phyloP scores from a whole-genome alignment of 73 alveolate genomes.

The Halteria grandinella region DNA sequence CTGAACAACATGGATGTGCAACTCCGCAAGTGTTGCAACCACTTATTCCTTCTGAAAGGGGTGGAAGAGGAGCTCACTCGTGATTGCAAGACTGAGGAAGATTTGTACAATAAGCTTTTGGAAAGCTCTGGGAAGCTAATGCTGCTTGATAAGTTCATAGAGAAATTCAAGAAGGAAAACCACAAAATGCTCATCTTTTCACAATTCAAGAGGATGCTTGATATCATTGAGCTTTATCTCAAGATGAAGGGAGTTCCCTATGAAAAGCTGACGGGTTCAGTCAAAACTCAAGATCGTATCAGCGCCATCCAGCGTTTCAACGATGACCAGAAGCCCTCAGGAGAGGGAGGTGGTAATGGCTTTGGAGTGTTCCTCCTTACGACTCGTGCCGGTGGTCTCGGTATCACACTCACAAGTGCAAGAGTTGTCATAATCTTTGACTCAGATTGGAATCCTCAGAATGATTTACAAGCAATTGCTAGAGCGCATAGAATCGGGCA shows the following conservation, averaged over 20 bases:
- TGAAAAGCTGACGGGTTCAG: constrained; percentile 96
- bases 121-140: constrained; percentile 93
- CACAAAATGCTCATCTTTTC: constrained; percentile 96
- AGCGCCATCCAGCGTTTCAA: constrained; percentile 93
- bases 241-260: constrained; percentile 75
- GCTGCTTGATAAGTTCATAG: constrained; percentile 84
- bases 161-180: constrained; percentile 70
- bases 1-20: constrained; percentile 87
- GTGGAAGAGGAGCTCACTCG: constrained; percentile 81
- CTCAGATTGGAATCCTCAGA: constrained; percentile 99
- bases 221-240: constrained; percentile 89
- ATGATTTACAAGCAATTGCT: constrained; percentile 98
- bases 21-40: constrained; percentile 98
- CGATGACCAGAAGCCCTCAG: constrained; percentile 88
- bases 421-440: constrained; percentile 98
- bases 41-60: constrained; percentile 88
- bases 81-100: constrained; percentile 72
- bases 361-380: constrained; percentile 93
- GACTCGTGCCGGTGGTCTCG: constrained; percentile 99
- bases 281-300: constrained; percentile 93
- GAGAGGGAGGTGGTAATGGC: too few species aligned
- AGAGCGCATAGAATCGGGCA: constrained; percentile 99
- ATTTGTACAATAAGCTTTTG: constrained; percentile 66
- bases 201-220: constrained; percentile 94
- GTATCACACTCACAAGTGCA: constrained; percentile 97